phyloP scores from a whole-genome alignment of 768 basidiomycete species.

The Pulveroboletus sp. region DNA sequence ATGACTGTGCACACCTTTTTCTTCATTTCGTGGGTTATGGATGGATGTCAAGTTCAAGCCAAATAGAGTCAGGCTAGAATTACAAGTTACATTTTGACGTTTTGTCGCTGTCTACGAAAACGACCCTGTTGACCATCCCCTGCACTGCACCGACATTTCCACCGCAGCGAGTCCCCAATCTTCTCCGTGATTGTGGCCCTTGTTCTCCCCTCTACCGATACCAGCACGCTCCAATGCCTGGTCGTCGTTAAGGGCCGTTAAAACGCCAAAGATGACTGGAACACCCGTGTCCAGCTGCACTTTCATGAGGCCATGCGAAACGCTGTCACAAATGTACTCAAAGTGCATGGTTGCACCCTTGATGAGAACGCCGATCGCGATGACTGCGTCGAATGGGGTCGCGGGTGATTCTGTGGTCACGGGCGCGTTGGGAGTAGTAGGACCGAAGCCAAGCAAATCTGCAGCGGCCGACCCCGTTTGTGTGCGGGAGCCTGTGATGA shows the following conservation, averaged over 20 bases:
- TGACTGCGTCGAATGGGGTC: constrained; percentile 88
- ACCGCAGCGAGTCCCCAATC: constrained; percentile 98
- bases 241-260: constrained; percentile 89
- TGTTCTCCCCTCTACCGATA: constrained; percentile 60
- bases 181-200: constrained; percentile 96
- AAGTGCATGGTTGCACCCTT: constrained; percentile 99
- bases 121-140: constrained; percentile 68
- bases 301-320: constrained; percentile 91
- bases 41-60: neutral
- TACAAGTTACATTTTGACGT: neutral
- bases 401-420: constrained; percentile 40
- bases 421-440: constrained; percentile 36
- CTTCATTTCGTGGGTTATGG: constrained; percentile 22
- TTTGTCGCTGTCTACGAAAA: constrained; percentile 34
- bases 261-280: constrained; percentile 94
- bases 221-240: constrained; percentile 97
- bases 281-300: constrained; percentile 91
- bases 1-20: constrained; percentile 24
- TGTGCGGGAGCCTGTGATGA: constrained; percentile 84
- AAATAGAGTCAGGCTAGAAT: too few species aligned
- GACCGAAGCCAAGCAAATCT: constrained; percentile 66
- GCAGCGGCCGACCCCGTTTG: constrained; percentile 76
- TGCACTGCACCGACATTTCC: constrained; percentile 76
- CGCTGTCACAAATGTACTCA: constrained; percentile 96
- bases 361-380: constrained; percentile 97